Base-by-base conservation (phyloP, 345 rosid species). In the Syzygium aqueum region DNA sequence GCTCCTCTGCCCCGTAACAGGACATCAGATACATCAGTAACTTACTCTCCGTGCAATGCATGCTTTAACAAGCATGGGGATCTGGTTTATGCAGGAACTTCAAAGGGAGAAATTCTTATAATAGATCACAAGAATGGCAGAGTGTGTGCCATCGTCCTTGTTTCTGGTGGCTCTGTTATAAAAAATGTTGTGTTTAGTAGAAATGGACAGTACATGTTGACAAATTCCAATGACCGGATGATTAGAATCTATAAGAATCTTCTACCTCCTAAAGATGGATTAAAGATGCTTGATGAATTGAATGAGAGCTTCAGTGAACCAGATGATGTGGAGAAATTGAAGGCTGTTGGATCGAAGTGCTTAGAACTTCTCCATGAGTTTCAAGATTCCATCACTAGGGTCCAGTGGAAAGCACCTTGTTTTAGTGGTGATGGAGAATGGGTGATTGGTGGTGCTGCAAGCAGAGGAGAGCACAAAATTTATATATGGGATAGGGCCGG, bases 371-470 rank as follows among this genome's bases (percentile, higher is more conserved):
- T 93, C 91, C 96, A 96, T 84, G 99, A 97, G 88, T 95, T 97
- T 92, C 99, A 98, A 90, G 99, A 98, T 92, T 91, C 95, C n/a
- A 94, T 98, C 89, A 98, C 98, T 54, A 98, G 93, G 91, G 92
- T 96, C 93, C 99, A 96, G 86, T 98, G 99, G 99, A 98, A 96
- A 92, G 99, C 98, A 21, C 99, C 99, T 85, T 94, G 98, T 90
- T 97, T 97, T 89, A 97, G 99, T 86, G 99, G 99, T 86, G 99
- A 97, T 88, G 98, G 97, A 88, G 99, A 98, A 90, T 98, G 99
- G 99, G 97, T 98, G 6, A 93, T 98, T 46, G 98, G 97, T n/a
- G 99, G 97, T 86, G 96, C 98, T 87, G 99, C 99, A 21, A 94
- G 97, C 92, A 96, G 96, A 94, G 99, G 99, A 84, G 99, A 98